These are phyloP conservation scores for Spizellomyces sp. DNA, from an alignment of 192 early-diverging fungal genomes.

Conservation along the genomic window DNA sequence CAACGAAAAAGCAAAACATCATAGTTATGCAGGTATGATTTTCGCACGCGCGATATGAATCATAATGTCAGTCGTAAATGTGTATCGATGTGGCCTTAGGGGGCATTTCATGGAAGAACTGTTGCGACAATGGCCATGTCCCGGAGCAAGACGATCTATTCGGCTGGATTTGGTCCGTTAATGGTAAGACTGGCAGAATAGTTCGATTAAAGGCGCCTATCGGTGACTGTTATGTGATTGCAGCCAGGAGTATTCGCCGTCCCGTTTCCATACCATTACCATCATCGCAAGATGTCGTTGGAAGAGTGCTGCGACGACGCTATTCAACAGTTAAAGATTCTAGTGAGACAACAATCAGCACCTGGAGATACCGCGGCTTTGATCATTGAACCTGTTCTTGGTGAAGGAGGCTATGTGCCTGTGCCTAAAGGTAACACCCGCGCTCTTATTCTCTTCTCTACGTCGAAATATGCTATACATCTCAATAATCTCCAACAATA, in stretches of 20 bases:
- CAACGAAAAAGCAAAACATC: constrained; percentile 27
- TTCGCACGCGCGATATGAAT: too few species aligned
- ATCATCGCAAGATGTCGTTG: neutral
- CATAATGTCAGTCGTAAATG: too few species aligned
- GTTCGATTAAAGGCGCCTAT: neutral
- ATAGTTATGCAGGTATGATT: constrained; percentile 21
- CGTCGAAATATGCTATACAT: neutral
- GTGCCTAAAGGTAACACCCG: constrained; percentile 2
- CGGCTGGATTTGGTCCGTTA: constrained; percentile 22
- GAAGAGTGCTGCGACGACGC: constrained; percentile 13
- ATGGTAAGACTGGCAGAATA: constrained; percentile 9
- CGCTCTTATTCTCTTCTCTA: neutral
- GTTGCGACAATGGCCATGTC: constrained; percentile 16
- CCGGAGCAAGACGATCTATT: constrained; percentile 22
- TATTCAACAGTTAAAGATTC: constrained; percentile 1
- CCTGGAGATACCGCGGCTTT: constrained; percentile 18
- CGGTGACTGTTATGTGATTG: neutral
- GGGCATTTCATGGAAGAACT: constrained; percentile 22
- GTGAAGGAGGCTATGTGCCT: constrained; percentile 25
- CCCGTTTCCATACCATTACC: constrained; percentile 19
- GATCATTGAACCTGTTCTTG: constrained; percentile 19
- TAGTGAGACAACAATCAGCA: constrained; percentile 15
- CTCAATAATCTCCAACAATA: neutral
- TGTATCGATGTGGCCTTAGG: neutral
- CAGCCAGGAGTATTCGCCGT: constrained; percentile 10